These are phyloP conservation scores for Prunus kanzakura DNA, from an alignment of 306 rosid species.

Conservation along the genomic window DNA sequence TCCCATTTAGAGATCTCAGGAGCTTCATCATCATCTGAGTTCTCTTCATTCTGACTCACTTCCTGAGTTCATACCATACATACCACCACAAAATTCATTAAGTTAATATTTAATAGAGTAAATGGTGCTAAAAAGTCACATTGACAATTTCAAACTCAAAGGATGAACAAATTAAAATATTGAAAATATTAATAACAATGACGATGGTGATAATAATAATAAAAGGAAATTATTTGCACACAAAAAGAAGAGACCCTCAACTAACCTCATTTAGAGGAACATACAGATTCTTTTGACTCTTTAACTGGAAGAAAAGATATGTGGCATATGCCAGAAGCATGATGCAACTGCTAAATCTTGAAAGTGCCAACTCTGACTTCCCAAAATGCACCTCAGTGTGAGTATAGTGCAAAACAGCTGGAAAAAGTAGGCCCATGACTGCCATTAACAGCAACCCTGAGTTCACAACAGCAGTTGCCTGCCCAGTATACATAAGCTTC, in stretches of 20 bases:
- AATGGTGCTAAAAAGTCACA: background rate
- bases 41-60: conserved; percentile 45
- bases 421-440: conserved; percentile 65
- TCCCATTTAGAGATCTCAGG: conserved; percentile 86
- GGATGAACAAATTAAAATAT: background rate
- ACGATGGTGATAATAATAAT: background rate
- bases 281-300: conserved; percentile 44
- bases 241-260: background rate
- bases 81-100: conserved; percentile 20
- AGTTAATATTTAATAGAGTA: conserved; percentile 3
- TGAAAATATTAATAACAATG: background rate
- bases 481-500: conserved; percentile 31
- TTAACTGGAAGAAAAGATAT: conserved; percentile 72
- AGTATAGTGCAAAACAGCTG: conserved; percentile 65
- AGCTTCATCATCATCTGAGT: conserved; percentile 45
- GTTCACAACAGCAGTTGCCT: conserved; percentile 69
- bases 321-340: conserved; percentile 72
- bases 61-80: conserved; percentile 46
- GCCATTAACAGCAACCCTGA: conserved; percentile 68
- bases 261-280: conserved; percentile 53
- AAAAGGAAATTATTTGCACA: background rate
- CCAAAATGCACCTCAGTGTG: conserved; percentile 54
- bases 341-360: conserved; percentile 63
- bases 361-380: conserved; percentile 62
- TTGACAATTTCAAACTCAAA: background rate